Evolutionary conservation across 1,139 yeast genomes (phyloP).

Genomic region (Hansenula lynferdii): DNA sequence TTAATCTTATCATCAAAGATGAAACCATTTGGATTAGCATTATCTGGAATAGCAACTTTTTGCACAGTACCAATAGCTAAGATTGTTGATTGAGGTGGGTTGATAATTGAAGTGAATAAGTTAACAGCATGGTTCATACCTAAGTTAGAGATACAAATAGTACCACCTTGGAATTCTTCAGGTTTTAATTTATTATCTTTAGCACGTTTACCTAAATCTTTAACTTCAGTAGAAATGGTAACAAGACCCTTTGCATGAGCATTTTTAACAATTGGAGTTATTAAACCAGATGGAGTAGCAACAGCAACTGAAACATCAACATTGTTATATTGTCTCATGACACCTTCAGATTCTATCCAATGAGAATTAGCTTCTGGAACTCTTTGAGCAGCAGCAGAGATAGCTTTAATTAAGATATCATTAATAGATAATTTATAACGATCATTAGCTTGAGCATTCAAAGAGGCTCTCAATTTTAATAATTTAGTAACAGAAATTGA

Average conservation of each 20-base stretch:
- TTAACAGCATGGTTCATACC: slow-evolving; percentile 97
- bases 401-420: slow-evolving; percentile 91
- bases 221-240: slow-evolving; percentile 74
- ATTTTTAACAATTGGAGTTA: slow-evolving; percentile 90
- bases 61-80: slow-evolving; percentile 92
- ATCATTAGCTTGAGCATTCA: slow-evolving; percentile 82
- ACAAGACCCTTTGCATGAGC: slow-evolving; percentile 87
- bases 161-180: slow-evolving; percentile 99
- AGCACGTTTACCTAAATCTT: slow-evolving; percentile 95
- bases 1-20: slow-evolving; percentile 87
- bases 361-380: slow-evolving; percentile 94
- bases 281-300: slow-evolving; percentile 95
- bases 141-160: slow-evolving; percentile 95
- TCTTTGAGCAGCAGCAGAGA: slow-evolving; percentile 82
- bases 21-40: slow-evolving; percentile 86
- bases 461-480: slow-evolving; percentile 85
- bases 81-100: slow-evolving; percentile 96
- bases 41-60: slow-evolving; percentile 91
- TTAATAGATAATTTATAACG: slow-evolving; percentile 90
- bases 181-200: slow-evolving; percentile 89
- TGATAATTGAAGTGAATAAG: slow-evolving; percentile 90
- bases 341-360: slow-evolving; percentile 86
- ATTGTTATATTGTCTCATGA: slow-evolving; percentile 85
- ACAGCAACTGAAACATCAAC: slow-evolving; percentile 99
- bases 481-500: slow-evolving; percentile 83